Evolutionary conservation across 2,329 filamentous ascomycete genomes (phyloP), one percentile per base, ranked within the genome.

Genomic region (Magnaporthales sp.): DNA sequence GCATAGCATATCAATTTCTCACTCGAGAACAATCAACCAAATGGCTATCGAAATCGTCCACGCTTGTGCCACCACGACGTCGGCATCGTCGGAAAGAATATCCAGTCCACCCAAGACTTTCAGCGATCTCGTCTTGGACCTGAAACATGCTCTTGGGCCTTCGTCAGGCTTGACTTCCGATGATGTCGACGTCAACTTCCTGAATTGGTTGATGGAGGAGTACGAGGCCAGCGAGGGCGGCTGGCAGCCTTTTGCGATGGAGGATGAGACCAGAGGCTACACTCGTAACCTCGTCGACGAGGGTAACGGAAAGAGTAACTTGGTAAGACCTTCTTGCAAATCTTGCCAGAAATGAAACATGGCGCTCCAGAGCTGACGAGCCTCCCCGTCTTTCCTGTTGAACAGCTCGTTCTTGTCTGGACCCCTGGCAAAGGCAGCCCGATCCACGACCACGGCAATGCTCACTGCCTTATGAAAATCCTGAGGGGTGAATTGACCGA

Each of bases 391-490:
- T 69, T 70, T 26, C 27, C 51, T n/a, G 10, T 65, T 66, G 66
- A 65, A 72, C 75, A 94, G 91, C 85, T 96, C 69, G 86, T 97
- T 63, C 86, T 97, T 56, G 93, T 96, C 54, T 97, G 93, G 93
- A 89, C 88, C 19, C 93, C 93, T 0, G 90, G 91, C 65, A 92
- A 92, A 78, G 86, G 86, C 51, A 94, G 90, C 72, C 89, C 91
- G 11, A 92, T 97, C 74, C 93, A 97, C 75, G 93, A 97, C 76
- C 90, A 92, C 77, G 89, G 89, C 74, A 91, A 94, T 69, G 91
- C 93, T 54, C 93, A 97, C 76, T 97, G 93, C 78, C 81, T 97
- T 72, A 97, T 97, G 92, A 96, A 90, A 81, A 88, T 94, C 70
- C 84, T 97, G 69, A 88, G 87, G 71, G 93, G 93, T 62, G 84